Conservation (phyloP, 2,329 filamentous ascomycete species). For the Monosporascus sp. region DNA sequence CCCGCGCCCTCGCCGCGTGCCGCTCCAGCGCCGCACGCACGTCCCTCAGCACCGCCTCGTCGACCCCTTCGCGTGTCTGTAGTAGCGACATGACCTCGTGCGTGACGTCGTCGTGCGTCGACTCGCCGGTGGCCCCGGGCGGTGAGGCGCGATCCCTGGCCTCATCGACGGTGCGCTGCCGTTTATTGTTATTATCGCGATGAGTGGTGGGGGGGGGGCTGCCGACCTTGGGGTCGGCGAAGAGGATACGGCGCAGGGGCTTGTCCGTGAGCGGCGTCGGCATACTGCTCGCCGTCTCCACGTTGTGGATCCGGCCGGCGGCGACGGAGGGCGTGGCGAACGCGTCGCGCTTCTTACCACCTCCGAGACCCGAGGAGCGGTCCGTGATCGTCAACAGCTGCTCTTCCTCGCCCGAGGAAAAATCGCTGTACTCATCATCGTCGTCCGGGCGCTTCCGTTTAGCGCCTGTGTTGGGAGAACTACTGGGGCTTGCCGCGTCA, state of each 20-base stretch:
- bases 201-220: conserved; percentile 1
- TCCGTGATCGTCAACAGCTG: conserved; percentile 17
- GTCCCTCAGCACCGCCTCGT: conserved; percentile 27
- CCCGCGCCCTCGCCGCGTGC: conserved; percentile 53
- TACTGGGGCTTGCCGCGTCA: conserved; percentile 1
- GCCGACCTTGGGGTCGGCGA: conserved; percentile 18
- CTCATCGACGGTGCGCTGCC: conserved; percentile 10
- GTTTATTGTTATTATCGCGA: neutral
- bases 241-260: conserved; percentile 20
- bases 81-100: conserved; percentile 47
- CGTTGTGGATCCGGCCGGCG: conserved; percentile 1
- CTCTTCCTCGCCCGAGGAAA: conserved; percentile 22
- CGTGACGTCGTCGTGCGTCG: conserved; percentile 27
- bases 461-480: conserved; percentile 5
- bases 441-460: conserved; percentile 20
- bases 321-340: conserved; percentile 12
- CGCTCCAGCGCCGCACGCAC: conserved; percentile 44
- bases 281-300: conserved; percentile 12
- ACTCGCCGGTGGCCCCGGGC: conserved; percentile 7
- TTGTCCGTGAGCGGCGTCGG: conserved; percentile 23
- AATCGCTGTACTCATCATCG: conserved; percentile 21
- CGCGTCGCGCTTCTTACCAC: conserved; percentile 6
- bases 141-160: no score
- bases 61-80: conserved; percentile 32
- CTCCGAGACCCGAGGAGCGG: conserved; percentile 3